Evolutionary conservation across 768 basidiomycete species (phyloP).

Genomic region (Lactifluus hygrophoroides): DNA sequence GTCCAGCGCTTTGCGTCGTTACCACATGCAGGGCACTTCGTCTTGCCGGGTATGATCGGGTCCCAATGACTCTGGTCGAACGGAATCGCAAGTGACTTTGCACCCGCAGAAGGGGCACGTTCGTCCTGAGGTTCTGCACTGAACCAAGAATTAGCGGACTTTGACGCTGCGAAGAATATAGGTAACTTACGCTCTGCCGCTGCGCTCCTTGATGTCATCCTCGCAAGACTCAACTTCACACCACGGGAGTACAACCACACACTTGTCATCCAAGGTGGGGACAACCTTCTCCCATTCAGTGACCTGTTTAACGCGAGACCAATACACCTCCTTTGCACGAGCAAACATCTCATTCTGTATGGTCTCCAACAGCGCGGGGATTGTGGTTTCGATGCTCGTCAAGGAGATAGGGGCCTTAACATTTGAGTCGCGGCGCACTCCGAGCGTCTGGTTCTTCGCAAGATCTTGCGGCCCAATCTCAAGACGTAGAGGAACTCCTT

Average conservation of each 20-base stretch:
- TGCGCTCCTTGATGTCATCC: slow-evolving; percentile 96
- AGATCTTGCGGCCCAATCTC: slow-evolving; percentile 95
- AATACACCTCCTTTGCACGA: slow-evolving; percentile 66
- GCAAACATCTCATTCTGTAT: slow-evolving; percentile 88
- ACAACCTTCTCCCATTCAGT: slow-evolving; percentile 91
- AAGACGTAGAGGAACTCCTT: slow-evolving; percentile 96
- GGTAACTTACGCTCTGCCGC: slow-evolving; percentile 62
- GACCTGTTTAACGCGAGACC: slow-evolving; percentile 59
- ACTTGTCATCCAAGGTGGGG: slow-evolving; percentile 82
- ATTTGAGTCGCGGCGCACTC: slow-evolving; percentile 78
- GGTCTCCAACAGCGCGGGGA: slow-evolving; percentile 65
- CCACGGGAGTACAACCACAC: slow-evolving; percentile 88
- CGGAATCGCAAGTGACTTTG: slow-evolving; percentile 94
- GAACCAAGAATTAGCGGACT: slow-evolving; percentile 9
- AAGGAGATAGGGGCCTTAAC: slow-evolving; percentile 49
- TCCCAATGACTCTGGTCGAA: slow-evolving; percentile 85
- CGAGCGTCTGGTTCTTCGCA: slow-evolving; percentile 67
- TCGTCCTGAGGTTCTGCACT: slow-evolving; percentile 87
- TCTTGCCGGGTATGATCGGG: slow-evolving; percentile 72
- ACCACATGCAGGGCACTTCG: slow-evolving; percentile 86
- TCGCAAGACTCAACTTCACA: slow-evolving; percentile 91
- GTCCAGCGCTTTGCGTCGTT: slow-evolving; percentile 91
- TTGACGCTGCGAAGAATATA: slow-evolving; percentile 13
- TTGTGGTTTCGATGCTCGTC: slow-evolving; percentile 36
- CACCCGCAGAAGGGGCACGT: slow-evolving; percentile 93